Base-by-base conservation (phyloP, 2,329 filamentous ascomycete genomes). In the Aureobasidium vineae region DNA sequence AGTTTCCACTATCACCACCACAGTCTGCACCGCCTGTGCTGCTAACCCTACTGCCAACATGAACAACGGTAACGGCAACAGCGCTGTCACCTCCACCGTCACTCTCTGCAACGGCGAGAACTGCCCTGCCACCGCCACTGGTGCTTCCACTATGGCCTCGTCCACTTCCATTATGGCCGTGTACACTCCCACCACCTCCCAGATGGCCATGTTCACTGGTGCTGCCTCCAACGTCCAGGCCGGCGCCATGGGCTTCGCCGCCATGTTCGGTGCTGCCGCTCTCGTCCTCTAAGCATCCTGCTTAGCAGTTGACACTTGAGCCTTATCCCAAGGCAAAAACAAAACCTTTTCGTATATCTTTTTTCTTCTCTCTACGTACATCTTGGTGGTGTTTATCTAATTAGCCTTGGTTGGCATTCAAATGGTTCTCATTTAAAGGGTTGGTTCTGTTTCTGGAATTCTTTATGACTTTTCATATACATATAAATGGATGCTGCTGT, bases 231-330 rank as follows among this genome's bases (percentile, higher is more conserved):
- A 47, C 36, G 41, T 60, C 66, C 61, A 63, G 54, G 53, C 63
- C 47, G 63, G 60, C 19, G 41, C n/a, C 41, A 50, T 63, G 49
- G 65, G 56, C 49, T 47, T 67, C 21, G 66, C 60, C 23, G 63
- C 54, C 31, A 41, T 68, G 19, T 49, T 61, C 49, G 66, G 45
- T 54, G 63, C 31, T 52, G 63, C 63, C 31, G 66, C 63, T 31
- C 50, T 68, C 67, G n/a, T 66, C 26, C 45, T 66, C 23, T 68
- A 68, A 68, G 65, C 53, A 63, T 61, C 21, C 26, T 40, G 41
- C 41, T 38, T 49, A 23, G 28, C n/a, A 15, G 8, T 36, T 49
- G 40, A 40, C 31, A 47, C 16, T 43, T 26, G 21, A 36, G 13
- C 23, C 28, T 16, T 49, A 1, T 8, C 26, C 16, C 2, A 41